phyloP scores from a whole-genome alignment of 805 yeast species.

The Monosporozyma yasuniensis region DNA sequence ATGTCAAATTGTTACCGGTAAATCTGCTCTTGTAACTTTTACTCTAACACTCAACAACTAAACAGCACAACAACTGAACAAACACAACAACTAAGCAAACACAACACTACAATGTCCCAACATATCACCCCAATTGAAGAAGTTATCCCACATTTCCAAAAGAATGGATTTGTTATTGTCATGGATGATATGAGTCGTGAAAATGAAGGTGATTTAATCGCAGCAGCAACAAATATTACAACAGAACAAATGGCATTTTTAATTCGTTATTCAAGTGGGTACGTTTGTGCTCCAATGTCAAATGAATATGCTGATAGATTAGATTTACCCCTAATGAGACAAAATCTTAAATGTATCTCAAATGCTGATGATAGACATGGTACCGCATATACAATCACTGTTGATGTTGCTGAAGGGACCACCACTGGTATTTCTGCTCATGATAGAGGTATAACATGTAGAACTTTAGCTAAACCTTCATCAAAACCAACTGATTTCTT shows the following conservation, averaged over 20 bases:
- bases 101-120: neutral
- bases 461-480: slow-evolving; percentile 48
- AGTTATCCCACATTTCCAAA: slow-evolving; percentile 26
- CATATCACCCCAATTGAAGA: slow-evolving; percentile 22
- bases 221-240: slow-evolving; percentile 78
- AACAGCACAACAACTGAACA: neutral
- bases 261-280: slow-evolving; percentile 81
- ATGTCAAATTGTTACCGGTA: too few relatives aligned
- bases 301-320: slow-evolving; percentile 69
- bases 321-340: slow-evolving; percentile 66
- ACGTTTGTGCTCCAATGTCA: slow-evolving; percentile 84
- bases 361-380: slow-evolving; percentile 74
- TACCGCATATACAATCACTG: slow-evolving; percentile 92
- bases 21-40: neutral
- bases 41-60: neutral
- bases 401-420: slow-evolving; percentile 78
- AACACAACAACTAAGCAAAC: neutral
- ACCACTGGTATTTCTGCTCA: slow-evolving; percentile 95
- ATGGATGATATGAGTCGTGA: slow-evolving; percentile 96
- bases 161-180: slow-evolving; percentile 67
- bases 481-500: slow-evolving; percentile 58
- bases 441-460: slow-evolving; percentile 82
- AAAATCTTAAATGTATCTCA: slow-evolving; percentile 22
- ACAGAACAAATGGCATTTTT: slow-evolving; percentile 88
- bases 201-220: slow-evolving; percentile 93